phyloP scores from a whole-genome alignment of 306 rosid species.

The Leucaena leucocephala region DNA sequence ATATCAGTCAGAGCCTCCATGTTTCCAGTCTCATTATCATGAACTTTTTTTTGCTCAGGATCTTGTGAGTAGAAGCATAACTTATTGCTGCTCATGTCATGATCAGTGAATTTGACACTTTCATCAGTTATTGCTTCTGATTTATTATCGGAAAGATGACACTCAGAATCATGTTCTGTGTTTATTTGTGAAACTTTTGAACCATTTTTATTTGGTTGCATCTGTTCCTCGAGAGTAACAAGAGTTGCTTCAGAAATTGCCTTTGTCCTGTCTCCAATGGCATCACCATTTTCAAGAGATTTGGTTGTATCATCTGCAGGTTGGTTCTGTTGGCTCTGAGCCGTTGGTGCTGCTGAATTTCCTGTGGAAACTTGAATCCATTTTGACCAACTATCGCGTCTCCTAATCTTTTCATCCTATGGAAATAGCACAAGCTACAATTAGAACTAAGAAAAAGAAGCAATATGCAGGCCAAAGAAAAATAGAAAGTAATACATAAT shows the following conservation, averaged over 20 bases:
- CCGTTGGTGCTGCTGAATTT: slow-evolving; percentile 45
- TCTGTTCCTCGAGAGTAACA: slow-evolving; percentile 32
- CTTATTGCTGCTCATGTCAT: slow-evolving; percentile 29
- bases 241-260: slow-evolving; percentile 42
- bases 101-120: slow-evolving; percentile 34
- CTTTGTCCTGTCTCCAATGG: slow-evolving; percentile 41
- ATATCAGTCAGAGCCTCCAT: slow-evolving; percentile 40
- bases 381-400: slow-evolving; percentile 70
- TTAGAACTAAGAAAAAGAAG: slow-evolving; percentile 30
- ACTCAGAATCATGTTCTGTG: slow-evolving; percentile 33
- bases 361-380: slow-evolving; percentile 66
- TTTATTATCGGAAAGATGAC: slow-evolving; percentile 39
- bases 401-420: slow-evolving; percentile 81
- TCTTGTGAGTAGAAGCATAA: slow-evolving; percentile 41
- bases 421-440: slow-evolving; percentile 30
- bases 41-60: slow-evolving; percentile 26
- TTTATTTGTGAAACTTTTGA: slow-evolving; percentile 32
- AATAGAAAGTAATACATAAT: not conserved
- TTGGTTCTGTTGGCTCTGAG: slow-evolving; percentile 45
- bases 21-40: slow-evolving; percentile 47
- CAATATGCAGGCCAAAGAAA: not conserved
- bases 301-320: slow-evolving; percentile 38
- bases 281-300: slow-evolving; percentile 41
- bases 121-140: slow-evolving; percentile 32
- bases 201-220: slow-evolving; percentile 41